phyloP scores from a whole-genome alignment of 106 monocot genomes.

The Acorus calamus region DNA sequence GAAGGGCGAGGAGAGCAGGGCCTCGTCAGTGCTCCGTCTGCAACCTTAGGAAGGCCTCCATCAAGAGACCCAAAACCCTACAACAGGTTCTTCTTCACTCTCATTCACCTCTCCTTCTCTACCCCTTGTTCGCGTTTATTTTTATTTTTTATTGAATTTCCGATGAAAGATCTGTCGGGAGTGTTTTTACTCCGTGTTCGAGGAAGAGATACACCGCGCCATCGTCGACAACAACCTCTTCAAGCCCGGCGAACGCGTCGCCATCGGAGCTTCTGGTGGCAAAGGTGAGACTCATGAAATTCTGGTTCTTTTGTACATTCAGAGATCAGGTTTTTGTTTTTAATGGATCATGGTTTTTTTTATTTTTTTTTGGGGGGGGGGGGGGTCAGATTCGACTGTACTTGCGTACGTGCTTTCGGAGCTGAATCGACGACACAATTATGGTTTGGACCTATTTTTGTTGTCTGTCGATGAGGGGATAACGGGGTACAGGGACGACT shows the following conservation, averaged over 20 bases:
- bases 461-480: constrained; percentile 98
- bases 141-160: background rate
- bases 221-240: constrained; percentile 78
- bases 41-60: constrained; percentile 55
- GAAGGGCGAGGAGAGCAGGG: constrained; percentile 19
- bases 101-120: background rate
- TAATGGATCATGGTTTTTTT: background rate
- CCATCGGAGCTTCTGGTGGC: constrained; percentile 95
- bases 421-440: constrained; percentile 59
- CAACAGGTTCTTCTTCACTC: constrained; percentile 45
- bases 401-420: constrained; percentile 96
- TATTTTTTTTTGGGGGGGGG: no score
- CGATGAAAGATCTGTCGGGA: constrained; percentile 78
- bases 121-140: background rate
- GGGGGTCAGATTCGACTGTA: constrained; percentile 80
- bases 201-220: constrained; percentile 89
- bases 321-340: background rate
- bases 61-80: constrained; percentile 88
- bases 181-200: constrained; percentile 83
- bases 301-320: background rate
- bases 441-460: constrained; percentile 88
- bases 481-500: constrained; percentile 96
- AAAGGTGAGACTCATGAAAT: constrained; percentile 46
- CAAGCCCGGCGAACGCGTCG: constrained; percentile 84
- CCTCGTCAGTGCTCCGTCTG: constrained; percentile 56